Base-by-base conservation (phyloP, 495 filamentous ascomycete genomes). In the Hypomontagnella monticulosa region DNA sequence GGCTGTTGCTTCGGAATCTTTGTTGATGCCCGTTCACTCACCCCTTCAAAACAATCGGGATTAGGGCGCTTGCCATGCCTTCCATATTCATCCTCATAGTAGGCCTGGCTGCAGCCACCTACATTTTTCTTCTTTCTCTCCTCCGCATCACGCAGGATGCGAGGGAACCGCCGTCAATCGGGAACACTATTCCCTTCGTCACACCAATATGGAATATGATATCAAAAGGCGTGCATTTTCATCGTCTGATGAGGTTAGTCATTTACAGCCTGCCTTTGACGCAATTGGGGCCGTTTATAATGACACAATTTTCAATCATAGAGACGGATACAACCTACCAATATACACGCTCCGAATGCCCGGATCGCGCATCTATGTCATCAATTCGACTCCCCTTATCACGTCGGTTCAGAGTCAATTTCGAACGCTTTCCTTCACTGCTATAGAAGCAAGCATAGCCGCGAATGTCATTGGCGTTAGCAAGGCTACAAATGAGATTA, bases 371-470 rank as follows among this genome's bases (percentile, higher is more conserved):
- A 56, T 72, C 9, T 76, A 73, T 34, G 46, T 76, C 30, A 54
- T 75, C 43, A 73, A 69, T 7, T 73, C 66, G 3, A 44, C 66
- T 3, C 16, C 50, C 0, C 52, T 76, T 7, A 47, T 70, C n/a
- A 42, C 64, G 12, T 53, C 62, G 0, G 52, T 67, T 8, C 67
- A 75, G 18, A 59, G 68, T 1, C 68, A 65, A 30, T 15, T 62
- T 1, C 73, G 71, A 18, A 61, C 59, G 1, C 36, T 76, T 10
- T 57, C 69, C 0, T 73, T 75, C 43, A 33, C 64, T 4, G 65
- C 73, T 0, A 68, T 75, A 11, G 23, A 42, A 9, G 56, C 36
- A 0, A 2, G 15, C 1, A 38, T 53, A 1, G 48, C 50, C 3
- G 47, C 55, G 1, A 49, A 38, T 12, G 7, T 71, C 0, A 66